Evolutionary conservation across 2,329 filamentous ascomycete genomes (phyloP).

Genomic region (Talaromyces sp.): DNA sequence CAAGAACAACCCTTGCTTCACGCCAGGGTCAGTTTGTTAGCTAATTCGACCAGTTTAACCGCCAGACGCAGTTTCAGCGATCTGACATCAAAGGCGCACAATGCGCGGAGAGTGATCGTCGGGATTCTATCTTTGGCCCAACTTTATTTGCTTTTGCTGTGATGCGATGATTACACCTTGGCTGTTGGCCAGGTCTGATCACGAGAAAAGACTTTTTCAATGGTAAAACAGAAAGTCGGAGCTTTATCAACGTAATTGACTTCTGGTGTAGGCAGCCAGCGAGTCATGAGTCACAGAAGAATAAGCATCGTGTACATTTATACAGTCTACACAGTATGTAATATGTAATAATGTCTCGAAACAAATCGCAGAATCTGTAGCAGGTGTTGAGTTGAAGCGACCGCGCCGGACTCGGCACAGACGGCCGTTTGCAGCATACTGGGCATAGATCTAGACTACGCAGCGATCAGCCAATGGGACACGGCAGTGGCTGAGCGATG

Average conservation of each 20-base stretch:
- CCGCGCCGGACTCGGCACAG: not conserved
- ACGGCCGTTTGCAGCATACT: not conserved
- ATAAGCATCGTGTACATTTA: too few species aligned
- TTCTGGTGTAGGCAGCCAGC: not conserved
- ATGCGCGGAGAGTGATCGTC: not conserved
- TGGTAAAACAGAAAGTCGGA: not conserved
- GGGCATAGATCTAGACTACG: not conserved
- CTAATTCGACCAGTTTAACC: not conserved
- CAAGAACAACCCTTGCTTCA: not conserved
- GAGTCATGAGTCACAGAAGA: not conserved
- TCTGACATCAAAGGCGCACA: not conserved
- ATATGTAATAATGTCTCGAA: too few species aligned
- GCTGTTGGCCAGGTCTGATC: not conserved
- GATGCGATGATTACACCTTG: conserved; percentile 1
- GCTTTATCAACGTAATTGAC: conserved; percentile 2
- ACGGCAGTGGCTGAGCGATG: not conserved
- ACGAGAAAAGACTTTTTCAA: not conserved
- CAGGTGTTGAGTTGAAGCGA: too few species aligned
- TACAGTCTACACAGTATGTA: too few species aligned
- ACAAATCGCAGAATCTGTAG: too few species aligned
- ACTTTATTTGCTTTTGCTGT: not conserved
- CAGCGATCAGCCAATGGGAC: not conserved
- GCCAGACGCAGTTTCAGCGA: conserved; percentile 5
- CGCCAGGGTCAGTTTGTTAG: too few species aligned
- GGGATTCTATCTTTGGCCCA: not conserved